Conservation (phyloP, 1,284 basidiomycete species). For the Microbotryum intermedium region DNA sequence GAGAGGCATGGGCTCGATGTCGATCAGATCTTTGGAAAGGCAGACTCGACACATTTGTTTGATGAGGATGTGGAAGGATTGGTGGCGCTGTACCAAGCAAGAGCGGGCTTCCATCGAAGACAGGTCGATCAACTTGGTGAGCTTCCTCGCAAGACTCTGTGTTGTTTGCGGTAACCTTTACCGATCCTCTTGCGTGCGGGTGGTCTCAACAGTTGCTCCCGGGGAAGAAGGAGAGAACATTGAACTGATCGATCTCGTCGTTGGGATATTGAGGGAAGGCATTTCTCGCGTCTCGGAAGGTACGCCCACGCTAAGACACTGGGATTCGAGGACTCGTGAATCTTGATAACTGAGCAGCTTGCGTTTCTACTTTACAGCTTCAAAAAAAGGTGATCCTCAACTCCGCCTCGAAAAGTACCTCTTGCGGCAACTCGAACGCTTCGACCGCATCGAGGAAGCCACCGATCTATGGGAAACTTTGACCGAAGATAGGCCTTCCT, state of each 20-base stretch:
- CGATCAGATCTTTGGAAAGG: slow-evolving; percentile 19
- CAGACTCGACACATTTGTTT: slow-evolving; percentile 31
- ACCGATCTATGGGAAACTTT: slow-evolving; percentile 32
- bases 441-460: slow-evolving; percentile 32
- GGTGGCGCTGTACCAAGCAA: slow-evolving; percentile 56
- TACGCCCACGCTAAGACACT: no score
- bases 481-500: slow-evolving; percentile 19
- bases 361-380: neutral
- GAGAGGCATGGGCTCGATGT: slow-evolving; percentile 8
- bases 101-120: slow-evolving; percentile 47
- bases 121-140: slow-evolving; percentile 15
- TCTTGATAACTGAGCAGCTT: neutral
- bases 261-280: slow-evolving; percentile 31
- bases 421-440: slow-evolving; percentile 43
- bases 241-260: slow-evolving; percentile 16
- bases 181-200: neutral
- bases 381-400: slow-evolving; percentile 48
- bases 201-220: neutral
- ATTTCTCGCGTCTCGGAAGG: slow-evolving; percentile 5
- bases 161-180: neutral
- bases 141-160: neutral
- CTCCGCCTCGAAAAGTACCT: slow-evolving; percentile 73
- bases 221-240: slow-evolving; percentile 14
- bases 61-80: slow-evolving; percentile 52
- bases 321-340: neutral